These are phyloP conservation scores for Vanilla planifolia DNA, from an alignment of 106 monocot species.

Conservation along the genomic window DNA sequence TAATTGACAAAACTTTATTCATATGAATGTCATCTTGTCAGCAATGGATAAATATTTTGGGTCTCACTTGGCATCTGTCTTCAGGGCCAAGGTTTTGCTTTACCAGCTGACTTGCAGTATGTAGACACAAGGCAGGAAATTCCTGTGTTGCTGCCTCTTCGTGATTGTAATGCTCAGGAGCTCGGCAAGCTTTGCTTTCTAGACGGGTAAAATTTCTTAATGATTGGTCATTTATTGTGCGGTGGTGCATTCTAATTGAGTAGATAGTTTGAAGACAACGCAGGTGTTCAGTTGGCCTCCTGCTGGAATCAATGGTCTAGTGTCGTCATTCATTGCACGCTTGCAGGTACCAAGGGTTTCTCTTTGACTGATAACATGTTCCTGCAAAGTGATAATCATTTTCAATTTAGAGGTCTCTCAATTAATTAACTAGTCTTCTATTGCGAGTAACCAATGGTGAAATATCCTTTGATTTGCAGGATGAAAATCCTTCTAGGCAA, in stretches of 20 bases:
- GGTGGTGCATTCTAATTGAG: conserved; percentile 12
- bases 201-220: conserved; percentile 47
- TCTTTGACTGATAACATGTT: neutral
- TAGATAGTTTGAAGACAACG: conserved; percentile 59
- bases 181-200: conserved; percentile 69
- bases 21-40: neutral
- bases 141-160: conserved; percentile 84
- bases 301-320: conserved; percentile 66
- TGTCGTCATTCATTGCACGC: conserved; percentile 75
- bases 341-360: conserved; percentile 42
- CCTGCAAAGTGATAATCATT: neutral
- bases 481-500: conserved; percentile 92
- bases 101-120: conserved; percentile 92
- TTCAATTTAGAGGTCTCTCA: neutral
- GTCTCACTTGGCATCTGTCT: conserved; percentile 1
- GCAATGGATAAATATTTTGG: neutral
- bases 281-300: conserved; percentile 38
- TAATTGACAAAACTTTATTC: neutral
- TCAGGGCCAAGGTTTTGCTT: conserved; percentile 91
- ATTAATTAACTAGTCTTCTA: too few species aligned
- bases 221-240: neutral
- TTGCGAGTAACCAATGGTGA: too few species aligned
- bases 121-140: conserved; percentile 84
- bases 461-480: conserved; percentile 37
- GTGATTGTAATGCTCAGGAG: conserved; percentile 69